phyloP scores from a whole-genome alignment of 2,329 filamentous ascomycete genomes.

The Aspergillus nomiae region DNA sequence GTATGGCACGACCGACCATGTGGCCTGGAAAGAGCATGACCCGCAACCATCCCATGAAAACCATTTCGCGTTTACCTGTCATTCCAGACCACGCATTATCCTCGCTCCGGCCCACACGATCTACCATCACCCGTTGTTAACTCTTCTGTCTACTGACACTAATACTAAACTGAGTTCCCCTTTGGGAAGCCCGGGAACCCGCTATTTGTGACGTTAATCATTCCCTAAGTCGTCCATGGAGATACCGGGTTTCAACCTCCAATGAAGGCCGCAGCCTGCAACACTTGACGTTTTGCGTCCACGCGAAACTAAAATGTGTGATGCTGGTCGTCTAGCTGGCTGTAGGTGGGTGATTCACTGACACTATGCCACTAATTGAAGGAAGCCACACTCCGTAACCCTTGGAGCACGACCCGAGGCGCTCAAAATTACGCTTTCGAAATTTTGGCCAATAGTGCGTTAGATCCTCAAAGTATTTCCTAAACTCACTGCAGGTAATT shows the following conservation, averaged over 20 bases:
- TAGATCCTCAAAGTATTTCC: constrained; percentile 11
- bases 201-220: constrained; percentile 3
- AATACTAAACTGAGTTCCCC: not conserved
- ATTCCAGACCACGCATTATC: constrained; percentile 9
- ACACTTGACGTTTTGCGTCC: constrained; percentile 3
- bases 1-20: constrained; percentile 2
- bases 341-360: not conserved
- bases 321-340: constrained; percentile 1
- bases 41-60: constrained; percentile 3
- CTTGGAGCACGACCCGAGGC: not conserved
- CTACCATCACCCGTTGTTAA: not conserved
- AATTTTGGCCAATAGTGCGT: constrained; percentile 7
- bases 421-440: not conserved
- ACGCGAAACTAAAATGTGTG: not conserved
- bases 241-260: constrained; percentile 1
- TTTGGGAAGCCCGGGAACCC: not conserved
- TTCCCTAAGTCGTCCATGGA: not conserved
- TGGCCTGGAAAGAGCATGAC: constrained; percentile 5
- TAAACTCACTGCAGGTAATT: constrained; percentile 20
- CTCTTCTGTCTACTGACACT: not conserved
- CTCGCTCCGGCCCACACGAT: constrained; percentile 7
- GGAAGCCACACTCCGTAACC: not conserved
- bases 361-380: not conserved
- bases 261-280: constrained; percentile 6
- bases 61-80: not conserved